Base-by-base conservation (phyloP, 2,329 filamentous ascomycete species). In the Chaetoscypha palmicola region DNA sequence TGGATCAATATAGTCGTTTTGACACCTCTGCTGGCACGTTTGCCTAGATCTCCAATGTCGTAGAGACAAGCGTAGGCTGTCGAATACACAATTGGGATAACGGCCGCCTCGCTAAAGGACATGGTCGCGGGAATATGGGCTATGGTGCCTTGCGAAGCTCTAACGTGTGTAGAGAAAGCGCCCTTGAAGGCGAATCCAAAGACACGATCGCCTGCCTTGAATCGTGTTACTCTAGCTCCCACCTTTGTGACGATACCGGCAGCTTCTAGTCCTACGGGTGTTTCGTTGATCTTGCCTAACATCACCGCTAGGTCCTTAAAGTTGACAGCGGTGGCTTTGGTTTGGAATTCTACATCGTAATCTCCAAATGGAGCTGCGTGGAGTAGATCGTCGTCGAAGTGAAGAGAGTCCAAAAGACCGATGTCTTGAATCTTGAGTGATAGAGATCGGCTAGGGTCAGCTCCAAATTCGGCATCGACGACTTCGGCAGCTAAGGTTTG, bases 1-100 rank as follows among this genome's bases (percentile, higher is more conserved):
- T n/a, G n/a, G n/a, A 5, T 58, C 5, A 66, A 40, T 0, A 65
- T 35, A 2, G 4, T 40, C 42, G 12, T 64, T 46, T 45, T 0
- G 50, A 52, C 24, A 65, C 54, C 0, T 45, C 48, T 37, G 17
- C 21, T 12, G 33, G 16, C 1, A 58, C 12, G 0, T 45, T 35
- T 8, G 52, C 55, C 3, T 0, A 41, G 54, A 0, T 39, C 16
- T 0, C 48, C 47, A 31, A 49, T 26, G 12, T 54, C 14, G 5
- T 47, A 17, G 1, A 58, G 31, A 9, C 43, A 28, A 17, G 47
- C 33, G 31, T 52, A 53, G 2, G 51, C 53, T 2, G 53, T 55
- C 5, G 23, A 22, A 30, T 33, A 56, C 9, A 31, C 28, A 31
- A 31, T 31, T 5, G 52, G 53, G 1, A 56, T 24, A 5, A 43